Evolutionary conservation across 805 yeast species (phyloP).

Genomic region (Teunomyces kruisii): DNA sequence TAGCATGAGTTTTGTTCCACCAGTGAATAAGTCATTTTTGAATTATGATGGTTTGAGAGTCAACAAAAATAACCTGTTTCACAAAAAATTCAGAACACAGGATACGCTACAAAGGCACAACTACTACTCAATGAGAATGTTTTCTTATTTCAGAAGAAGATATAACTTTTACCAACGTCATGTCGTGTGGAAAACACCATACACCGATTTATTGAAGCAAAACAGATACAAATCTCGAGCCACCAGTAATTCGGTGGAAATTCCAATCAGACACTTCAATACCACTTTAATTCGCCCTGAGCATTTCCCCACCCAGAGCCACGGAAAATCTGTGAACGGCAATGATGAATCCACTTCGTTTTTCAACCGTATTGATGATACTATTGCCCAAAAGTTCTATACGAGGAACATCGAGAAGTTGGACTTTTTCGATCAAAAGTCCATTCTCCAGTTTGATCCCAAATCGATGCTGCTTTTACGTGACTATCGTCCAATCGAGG

Average conservation of each 20-base stretch:
- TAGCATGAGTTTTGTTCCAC: slow-evolving; percentile 18
- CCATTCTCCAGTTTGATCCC: slow-evolving; percentile 23
- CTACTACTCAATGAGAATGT: slow-evolving; percentile 23
- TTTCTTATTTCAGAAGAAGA: slow-evolving; percentile 23
- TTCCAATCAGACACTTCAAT: slow-evolving; percentile 8
- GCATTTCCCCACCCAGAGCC: slow-evolving; percentile 10
- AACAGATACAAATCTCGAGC: slow-evolving; percentile 15
- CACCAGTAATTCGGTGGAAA: slow-evolving; percentile 12
- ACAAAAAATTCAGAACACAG: slow-evolving; percentile 8
- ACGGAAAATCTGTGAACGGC: not conserved
- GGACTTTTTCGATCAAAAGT: slow-evolving; percentile 19
- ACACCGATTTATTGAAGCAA: slow-evolving; percentile 7
- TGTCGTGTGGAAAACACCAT: slow-evolving; percentile 16
- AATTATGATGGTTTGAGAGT: slow-evolving; percentile 9
- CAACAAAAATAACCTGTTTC: slow-evolving; percentile 7
- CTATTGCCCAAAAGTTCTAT: slow-evolving; percentile 19
- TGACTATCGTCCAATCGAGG: slow-evolving; percentile 24
- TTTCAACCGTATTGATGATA: slow-evolving; percentile 22
- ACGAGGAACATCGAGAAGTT: slow-evolving; percentile 27
- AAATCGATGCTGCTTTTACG: slow-evolving; percentile 21
- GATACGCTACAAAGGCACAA: slow-evolving; percentile 24
- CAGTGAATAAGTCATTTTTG: slow-evolving; percentile 13
- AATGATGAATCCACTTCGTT: slow-evolving; percentile 5
- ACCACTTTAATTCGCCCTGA: slow-evolving; percentile 10
- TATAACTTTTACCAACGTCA: slow-evolving; percentile 16